Evolutionary conservation across 2,329 filamentous ascomycete genomes (phyloP).

Genomic region (Ceratocystis colombiana): DNA sequence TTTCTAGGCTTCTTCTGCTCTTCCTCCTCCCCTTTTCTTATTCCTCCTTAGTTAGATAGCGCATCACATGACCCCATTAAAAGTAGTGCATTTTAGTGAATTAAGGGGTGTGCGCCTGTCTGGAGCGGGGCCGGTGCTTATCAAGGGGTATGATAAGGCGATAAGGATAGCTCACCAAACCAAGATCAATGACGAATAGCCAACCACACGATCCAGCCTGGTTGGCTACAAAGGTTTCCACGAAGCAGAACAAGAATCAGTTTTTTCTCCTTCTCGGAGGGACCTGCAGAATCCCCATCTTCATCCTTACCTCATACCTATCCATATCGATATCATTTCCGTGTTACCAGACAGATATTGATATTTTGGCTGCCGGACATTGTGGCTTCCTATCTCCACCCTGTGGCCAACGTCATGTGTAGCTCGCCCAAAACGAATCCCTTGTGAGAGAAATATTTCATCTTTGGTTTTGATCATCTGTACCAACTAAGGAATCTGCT

Average conservation of each 20-base stretch:
- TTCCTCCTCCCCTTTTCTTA: too few relatives aligned
- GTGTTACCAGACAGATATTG: not conserved
- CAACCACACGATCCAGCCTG: conserved; percentile 6
- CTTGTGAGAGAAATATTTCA: conserved; percentile 3
- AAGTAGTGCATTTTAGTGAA: not conserved
- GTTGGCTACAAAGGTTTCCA: not conserved
- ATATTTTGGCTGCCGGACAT: not conserved
- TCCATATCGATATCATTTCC: not conserved
- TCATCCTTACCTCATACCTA: not conserved
- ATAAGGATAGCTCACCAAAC: conserved; percentile 1
- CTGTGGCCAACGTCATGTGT: not conserved
- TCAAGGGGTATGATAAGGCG: conserved; percentile 5
- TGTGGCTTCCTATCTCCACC: conserved; percentile 3
- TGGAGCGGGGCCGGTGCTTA: not conserved
- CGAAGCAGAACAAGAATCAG: not conserved
- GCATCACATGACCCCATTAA: not conserved
- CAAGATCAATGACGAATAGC: not conserved
- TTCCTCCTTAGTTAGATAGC: too few relatives aligned
- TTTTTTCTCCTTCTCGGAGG: not conserved
- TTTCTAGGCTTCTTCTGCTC: not conserved
- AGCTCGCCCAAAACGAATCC: conserved; percentile 1
- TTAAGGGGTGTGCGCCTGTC: not conserved
- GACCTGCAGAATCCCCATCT: not conserved
- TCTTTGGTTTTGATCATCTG: not conserved
- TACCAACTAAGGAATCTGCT: not conserved